Base-by-base conservation (phyloP, 352 stramenopile species). In the Peronospora belbahrii region DNA sequence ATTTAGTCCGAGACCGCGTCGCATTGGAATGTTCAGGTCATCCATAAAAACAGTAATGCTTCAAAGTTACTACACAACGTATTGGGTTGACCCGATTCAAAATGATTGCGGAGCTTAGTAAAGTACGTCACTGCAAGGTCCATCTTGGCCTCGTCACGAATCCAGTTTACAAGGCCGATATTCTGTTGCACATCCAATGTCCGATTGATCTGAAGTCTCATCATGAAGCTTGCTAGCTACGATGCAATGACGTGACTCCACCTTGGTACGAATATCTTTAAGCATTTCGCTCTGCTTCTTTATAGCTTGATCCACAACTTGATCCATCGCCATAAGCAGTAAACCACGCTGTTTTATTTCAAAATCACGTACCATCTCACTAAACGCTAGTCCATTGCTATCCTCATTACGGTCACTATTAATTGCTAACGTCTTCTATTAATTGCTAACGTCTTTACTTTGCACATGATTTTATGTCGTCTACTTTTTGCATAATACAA, bases 281-380 rank as follows among this genome's bases (percentile, higher is more conserved):
- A 67, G 44, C 58, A 67, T 52, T 23, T 67, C 58, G 15, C 53
- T 48, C 42, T 67, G 58, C 30, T 63, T 62, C 28, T 52, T 54
- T 37, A 67, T 63, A 28, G 48, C 39, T 20, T 55, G 52, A 24
- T 43, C 35, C 30, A 66, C 36, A 6, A 45, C 50, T 18, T 67
- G 59, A 33, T 67, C 58, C 6, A 67, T 59, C 10, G 53, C 43
- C 52, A 60, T 49, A n/a, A 63, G 39, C 36, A 67, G 35, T 9
- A 56, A 34, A 0, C 49, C 53, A 15, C 53, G 58, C 22, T 63
- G 52, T 30, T 63, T 53, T 2, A 39, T 24, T 33, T 67, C 47
- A 31, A 67, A 67, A 48, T 67, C 53, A 9, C 20, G n/a, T 3
- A 63, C 32, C 4, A 67, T 43, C 9, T 60, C 58, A 15, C 20